Conservation (phyloP, 192 early-diverging fungal species). For the Neocallimastix lanati region DNA sequence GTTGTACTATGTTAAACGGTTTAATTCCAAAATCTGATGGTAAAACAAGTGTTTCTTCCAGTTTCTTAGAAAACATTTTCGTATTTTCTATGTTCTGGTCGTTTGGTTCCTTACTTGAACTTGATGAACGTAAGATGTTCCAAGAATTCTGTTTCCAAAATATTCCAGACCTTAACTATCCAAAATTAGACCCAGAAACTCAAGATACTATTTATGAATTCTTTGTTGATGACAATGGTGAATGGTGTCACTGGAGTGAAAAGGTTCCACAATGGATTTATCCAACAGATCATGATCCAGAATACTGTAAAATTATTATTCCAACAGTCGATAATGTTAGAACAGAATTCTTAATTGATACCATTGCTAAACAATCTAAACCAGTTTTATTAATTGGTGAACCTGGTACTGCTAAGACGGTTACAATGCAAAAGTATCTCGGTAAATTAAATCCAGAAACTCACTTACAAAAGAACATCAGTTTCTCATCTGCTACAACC, state of each 20-base stretch:
- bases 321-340: constrained; percentile 45
- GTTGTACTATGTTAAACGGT: constrained; percentile 25
- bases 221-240: constrained; percentile 34
- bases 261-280: constrained; percentile 29
- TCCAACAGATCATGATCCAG: constrained; percentile 32
- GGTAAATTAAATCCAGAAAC: constrained; percentile 41
- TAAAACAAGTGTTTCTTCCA: constrained; percentile 21
- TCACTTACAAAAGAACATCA: constrained; percentile 33
- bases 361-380: constrained; percentile 28
- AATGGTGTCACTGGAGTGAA: constrained; percentile 44
- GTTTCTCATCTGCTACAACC: constrained; percentile 40
- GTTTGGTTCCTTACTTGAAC: constrained; percentile 33
- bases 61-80: constrained; percentile 33
- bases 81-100: constrained; percentile 41
- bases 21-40: constrained; percentile 39
- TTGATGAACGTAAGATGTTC: constrained; percentile 43
- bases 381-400: constrained; percentile 41
- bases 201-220: constrained; percentile 41
- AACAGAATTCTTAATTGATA: constrained; percentile 40
- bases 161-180: constrained; percentile 29
- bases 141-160: constrained; percentile 29
- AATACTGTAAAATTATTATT: constrained; percentile 44
- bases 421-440: constrained; percentile 33
- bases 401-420: constrained; percentile 44
- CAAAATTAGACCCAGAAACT: constrained; percentile 23